These are phyloP conservation scores for Septoria linicola DNA, from an alignment of 2,329 filamentous ascomycete genomes.

Conservation along the genomic window DNA sequence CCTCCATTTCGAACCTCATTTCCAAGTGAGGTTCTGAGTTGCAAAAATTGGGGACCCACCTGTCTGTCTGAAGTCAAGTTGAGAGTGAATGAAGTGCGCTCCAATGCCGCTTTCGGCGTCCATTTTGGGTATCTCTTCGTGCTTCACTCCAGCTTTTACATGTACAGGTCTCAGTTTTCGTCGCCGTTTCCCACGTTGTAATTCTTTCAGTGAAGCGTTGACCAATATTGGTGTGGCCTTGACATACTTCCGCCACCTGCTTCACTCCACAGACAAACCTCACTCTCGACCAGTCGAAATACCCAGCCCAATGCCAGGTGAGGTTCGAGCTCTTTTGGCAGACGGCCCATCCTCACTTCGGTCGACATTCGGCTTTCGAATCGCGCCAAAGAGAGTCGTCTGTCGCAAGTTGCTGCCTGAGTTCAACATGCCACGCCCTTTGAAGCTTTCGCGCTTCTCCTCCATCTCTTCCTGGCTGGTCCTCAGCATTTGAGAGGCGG, in stretches of 20 bases:
- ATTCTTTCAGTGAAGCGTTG: background rate
- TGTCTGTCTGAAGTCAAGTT: too few relatives aligned
- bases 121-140: too few relatives aligned
- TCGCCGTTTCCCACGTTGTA: too few relatives aligned
- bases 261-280: background rate
- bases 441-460: conserved; percentile 38
- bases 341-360: conserved; percentile 37
- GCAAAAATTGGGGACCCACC: too few relatives aligned
- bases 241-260: background rate
- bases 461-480: conserved; percentile 49
- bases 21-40: too few relatives aligned
- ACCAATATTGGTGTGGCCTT: background rate
- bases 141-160: too few relatives aligned
- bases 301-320: conserved; percentile 37
- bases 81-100: too few relatives aligned
- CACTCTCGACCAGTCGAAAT: conserved; percentile 25
- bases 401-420: conserved; percentile 45
- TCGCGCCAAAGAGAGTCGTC: conserved; percentile 61
- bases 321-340: conserved; percentile 52
- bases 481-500: conserved; percentile 62
- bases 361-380: conserved; percentile 56
- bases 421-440: conserved; percentile 37
- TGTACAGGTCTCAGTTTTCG: too few relatives aligned
- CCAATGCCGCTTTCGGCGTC: too few relatives aligned
- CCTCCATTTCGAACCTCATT: too few relatives aligned